Conservation (phyloP, 352 stramenopile genomes). For the Phytophthora cactorum region DNA sequence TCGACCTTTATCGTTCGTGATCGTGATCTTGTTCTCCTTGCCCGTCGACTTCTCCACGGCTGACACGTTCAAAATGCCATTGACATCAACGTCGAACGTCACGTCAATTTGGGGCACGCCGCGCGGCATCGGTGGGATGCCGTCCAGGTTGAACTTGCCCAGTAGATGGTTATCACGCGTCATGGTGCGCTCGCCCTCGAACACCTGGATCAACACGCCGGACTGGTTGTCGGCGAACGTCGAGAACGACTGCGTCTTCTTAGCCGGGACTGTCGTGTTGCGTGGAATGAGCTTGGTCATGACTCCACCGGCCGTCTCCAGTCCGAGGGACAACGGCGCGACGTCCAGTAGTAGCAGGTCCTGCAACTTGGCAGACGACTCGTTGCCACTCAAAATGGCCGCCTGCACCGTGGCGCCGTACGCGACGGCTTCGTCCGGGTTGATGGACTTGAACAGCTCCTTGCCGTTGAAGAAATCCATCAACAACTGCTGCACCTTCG, state of each 20-base stretch:
- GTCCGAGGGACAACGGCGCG: constrained; percentile 84
- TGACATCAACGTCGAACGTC: constrained; percentile 90
- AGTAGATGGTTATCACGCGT: constrained; percentile 93
- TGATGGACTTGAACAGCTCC: constrained; percentile 85
- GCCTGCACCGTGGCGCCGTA: constrained; percentile 83
- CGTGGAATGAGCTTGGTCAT: constrained; percentile 90
- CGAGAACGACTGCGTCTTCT: constrained; percentile 89
- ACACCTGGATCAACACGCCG: constrained; percentile 90
- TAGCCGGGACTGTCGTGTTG: constrained; percentile 89
- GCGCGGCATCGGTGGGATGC: constrained; percentile 88
- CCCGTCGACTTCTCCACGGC: constrained; percentile 95
- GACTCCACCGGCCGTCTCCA: constrained; percentile 89
- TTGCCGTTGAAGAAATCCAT: constrained; percentile 75
- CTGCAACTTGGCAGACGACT: constrained; percentile 80
- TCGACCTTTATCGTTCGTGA: constrained; percentile 98
- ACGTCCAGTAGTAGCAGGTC: constrained; percentile 91
- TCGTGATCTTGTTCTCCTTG: constrained; percentile 98
- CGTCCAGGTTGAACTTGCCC: constrained; percentile 89
- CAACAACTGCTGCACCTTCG: constrained; percentile 66
- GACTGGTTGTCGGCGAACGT: constrained; percentile 91
- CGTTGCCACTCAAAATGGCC: constrained; percentile 65
- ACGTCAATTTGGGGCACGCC: constrained; percentile 91
- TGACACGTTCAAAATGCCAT: constrained; percentile 95
- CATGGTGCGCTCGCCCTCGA: constrained; percentile 94
- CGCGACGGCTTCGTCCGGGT: constrained; percentile 83